Conservation (phyloP, 2,329 filamentous ascomycete genomes). For the Cryphonectria naterciae region DNA sequence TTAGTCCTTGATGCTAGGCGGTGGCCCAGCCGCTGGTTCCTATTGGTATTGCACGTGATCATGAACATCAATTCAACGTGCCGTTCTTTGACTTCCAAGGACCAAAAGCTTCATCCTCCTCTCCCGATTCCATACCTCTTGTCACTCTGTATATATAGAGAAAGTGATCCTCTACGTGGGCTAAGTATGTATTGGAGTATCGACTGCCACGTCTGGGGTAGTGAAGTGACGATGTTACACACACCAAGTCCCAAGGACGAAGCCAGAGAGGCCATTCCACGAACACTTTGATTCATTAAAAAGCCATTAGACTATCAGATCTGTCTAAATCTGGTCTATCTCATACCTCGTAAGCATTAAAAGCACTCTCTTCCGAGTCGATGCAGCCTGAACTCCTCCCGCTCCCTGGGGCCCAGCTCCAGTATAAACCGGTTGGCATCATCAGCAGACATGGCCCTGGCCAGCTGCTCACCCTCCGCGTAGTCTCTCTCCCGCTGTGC, state of each 20-base stretch:
- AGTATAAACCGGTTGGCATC: not conserved
- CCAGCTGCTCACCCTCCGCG: not conserved
- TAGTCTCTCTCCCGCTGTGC: conserved; percentile 7
- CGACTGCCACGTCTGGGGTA: no score
- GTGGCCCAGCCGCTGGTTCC: not conserved
- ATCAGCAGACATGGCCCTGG: not conserved
- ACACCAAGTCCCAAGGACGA: not conserved
- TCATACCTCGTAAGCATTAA: no score
- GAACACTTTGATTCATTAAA: not conserved
- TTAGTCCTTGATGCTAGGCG: not conserved
- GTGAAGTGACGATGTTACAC: not conserved
- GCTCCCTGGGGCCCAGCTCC: conserved; percentile 3
- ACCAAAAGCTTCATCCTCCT: not conserved
- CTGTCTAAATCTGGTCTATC: not conserved
- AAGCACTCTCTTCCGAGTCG: not conserved
- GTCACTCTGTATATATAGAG: not conserved
- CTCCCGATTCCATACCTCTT: not conserved
- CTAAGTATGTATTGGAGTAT: not conserved
- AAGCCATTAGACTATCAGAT: not conserved
- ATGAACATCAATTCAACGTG: not conserved
- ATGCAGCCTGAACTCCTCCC: conserved; percentile 2
- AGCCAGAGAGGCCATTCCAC: not conserved
- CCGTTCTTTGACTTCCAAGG: not conserved
- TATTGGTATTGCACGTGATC: not conserved
- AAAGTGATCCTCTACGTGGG: no score